A percentile compares a stretch with the other conserved stretches of the same genome.
phyloP scores from a whole-genome alignment of 78 protist species.

The Isochrysis galbana region DNA sequence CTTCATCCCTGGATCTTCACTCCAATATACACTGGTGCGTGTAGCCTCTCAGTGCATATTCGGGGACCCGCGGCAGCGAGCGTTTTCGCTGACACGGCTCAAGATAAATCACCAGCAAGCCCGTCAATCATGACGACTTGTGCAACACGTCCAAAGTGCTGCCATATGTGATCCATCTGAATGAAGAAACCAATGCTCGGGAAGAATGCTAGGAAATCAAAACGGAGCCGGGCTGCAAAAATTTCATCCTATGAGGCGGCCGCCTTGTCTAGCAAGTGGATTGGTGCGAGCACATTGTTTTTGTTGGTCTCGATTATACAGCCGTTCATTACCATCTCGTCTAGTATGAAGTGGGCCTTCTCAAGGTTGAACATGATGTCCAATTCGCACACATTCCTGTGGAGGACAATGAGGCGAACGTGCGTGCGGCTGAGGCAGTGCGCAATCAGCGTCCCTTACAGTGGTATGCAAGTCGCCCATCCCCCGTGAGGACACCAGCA shows the following conservation, averaged over 20 bases:
- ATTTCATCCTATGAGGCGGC: background rate
- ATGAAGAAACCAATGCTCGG: background rate
- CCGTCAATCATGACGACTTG: background rate
- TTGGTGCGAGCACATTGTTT: background rate
- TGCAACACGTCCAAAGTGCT: background rate
- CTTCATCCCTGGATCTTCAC: background rate
- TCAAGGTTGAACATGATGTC: constrained; percentile 94
- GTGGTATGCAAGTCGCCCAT: too few species aligned
- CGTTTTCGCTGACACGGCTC: background rate
- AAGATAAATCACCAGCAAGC: background rate
- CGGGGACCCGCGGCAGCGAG: too few species aligned
- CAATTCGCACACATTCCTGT: constrained; percentile 66
- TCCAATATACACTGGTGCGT: background rate
- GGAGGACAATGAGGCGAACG: too few species aligned
- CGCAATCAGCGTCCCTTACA: too few species aligned
- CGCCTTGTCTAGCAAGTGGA: background rate
- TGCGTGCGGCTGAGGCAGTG: too few species aligned
- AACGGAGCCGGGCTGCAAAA: background rate
- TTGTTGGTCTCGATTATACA: constrained; percentile 71
- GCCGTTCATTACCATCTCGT: constrained; percentile 93
- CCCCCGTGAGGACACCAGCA: too few species aligned
- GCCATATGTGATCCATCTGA: background rate
- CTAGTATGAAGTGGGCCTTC: constrained; percentile 92
- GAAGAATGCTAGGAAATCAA: background rate
- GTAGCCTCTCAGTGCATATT: too few species aligned